phyloP scores from a whole-genome alignment of 2,329 filamentous ascomycete genomes.

The Zymoseptoria passerinii region DNA sequence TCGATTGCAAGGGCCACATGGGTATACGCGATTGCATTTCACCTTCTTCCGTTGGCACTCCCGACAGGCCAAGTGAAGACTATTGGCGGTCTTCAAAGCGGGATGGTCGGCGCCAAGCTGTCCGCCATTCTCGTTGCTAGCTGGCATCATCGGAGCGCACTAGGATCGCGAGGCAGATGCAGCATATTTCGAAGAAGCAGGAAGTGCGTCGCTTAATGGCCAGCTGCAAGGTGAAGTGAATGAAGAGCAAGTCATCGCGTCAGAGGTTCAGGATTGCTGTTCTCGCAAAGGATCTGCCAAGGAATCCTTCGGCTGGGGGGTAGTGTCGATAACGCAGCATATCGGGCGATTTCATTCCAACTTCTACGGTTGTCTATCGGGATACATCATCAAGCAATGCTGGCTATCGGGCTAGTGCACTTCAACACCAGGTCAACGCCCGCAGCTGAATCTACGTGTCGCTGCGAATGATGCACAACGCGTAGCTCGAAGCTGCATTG shows the following conservation, averaged over 20 bases:
- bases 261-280: neutral
- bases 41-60: constrained; percentile 18
- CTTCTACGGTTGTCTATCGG: neutral
- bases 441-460: too few relatives aligned
- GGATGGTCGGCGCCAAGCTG: neutral
- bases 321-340: neutral
- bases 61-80: constrained; percentile 10
- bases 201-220: neutral
- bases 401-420: too few relatives aligned
- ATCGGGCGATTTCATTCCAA: neutral
- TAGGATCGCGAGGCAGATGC: neutral
- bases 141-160: neutral
- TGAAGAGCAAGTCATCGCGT: neutral
- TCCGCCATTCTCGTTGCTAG: neutral
- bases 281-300: neutral
- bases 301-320: neutral
- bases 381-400: neutral
- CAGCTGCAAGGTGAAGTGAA: neutral
- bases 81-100: neutral
- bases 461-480: too few relatives aligned
- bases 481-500: too few relatives aligned
- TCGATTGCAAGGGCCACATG: constrained; percentile 14
- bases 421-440: too few relatives aligned
- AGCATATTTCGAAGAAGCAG: neutral
- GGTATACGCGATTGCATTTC: constrained; percentile 16